Percentiles rank a stretch among this genome's conserved stretches.
Evolutionary conservation across 2,329 filamentous ascomycete genomes (phyloP).

Genomic region (Epichloe hybrida): DNA sequence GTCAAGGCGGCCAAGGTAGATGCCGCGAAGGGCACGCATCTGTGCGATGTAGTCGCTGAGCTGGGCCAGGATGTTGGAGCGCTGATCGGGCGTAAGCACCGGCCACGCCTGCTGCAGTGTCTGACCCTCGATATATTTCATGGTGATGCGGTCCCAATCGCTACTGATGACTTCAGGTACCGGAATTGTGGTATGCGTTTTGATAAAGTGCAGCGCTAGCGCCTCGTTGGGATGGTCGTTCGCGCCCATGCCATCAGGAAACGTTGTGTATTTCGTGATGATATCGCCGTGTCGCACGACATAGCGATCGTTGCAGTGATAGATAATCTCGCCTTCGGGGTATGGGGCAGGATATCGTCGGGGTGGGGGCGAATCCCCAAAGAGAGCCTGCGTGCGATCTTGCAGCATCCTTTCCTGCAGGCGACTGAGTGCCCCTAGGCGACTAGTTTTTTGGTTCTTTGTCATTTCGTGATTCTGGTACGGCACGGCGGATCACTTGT

Average conservation of each 20-base stretch:
- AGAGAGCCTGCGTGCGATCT: not conserved
- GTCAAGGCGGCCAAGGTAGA: constrained; percentile 11
- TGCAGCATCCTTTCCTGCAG: not conserved
- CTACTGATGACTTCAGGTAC: constrained; percentile 14
- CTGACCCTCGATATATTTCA: constrained; percentile 15
- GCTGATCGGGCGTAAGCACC: not conserved
- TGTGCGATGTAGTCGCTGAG: not conserved
- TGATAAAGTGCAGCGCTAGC: constrained; percentile 8
- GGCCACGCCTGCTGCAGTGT: constrained; percentile 9
- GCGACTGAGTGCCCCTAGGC: not conserved
- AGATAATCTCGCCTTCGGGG: constrained; percentile 11
- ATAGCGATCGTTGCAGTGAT: constrained; percentile 1
- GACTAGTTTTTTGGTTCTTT: not conserved
- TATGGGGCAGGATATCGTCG: constrained; percentile 8
- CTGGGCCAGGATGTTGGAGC: not conserved
- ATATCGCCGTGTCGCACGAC: constrained; percentile 10
- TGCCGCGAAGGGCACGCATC: constrained; percentile 4
- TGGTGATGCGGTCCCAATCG: constrained; percentile 15
- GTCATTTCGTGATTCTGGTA: no score
- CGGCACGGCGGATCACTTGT: no score
- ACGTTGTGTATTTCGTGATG: constrained; percentile 12
- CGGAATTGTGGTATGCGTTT: constrained; percentile 13
- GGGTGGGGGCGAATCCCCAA: constrained; percentile 7
- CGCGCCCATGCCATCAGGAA: constrained; percentile 8
- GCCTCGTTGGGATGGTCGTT: not conserved